phyloP scores from a whole-genome alignment of 805 yeast species.

The Starmerella cellae region DNA sequence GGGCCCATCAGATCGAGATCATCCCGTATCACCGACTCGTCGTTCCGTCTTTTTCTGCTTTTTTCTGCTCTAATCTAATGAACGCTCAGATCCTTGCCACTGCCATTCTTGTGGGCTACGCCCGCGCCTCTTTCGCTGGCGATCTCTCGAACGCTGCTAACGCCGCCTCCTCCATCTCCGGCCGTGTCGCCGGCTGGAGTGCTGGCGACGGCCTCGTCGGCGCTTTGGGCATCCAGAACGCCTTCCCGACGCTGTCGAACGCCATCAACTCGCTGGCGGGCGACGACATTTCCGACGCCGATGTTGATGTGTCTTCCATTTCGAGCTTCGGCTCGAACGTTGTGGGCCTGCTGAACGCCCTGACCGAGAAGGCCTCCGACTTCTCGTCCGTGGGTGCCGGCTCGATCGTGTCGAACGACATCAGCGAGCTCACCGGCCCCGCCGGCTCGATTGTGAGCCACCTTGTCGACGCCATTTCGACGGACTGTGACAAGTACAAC shows the following conservation, averaged over 20 bases:
- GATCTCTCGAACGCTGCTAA: neutral
- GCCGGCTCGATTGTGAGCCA: constrained; percentile 17
- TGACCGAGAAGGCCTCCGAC: constrained; percentile 20
- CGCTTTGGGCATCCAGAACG: constrained; percentile 24
- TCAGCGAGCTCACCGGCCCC: constrained; percentile 17
- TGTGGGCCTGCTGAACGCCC: constrained; percentile 17
- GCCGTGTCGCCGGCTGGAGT: neutral
- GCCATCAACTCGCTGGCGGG: constrained; percentile 14
- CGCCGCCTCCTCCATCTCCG: neutral
- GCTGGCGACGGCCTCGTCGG: constrained; percentile 9
- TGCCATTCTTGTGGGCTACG: neutral
- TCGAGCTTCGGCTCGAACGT: constrained; percentile 12
- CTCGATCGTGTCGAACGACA: constrained; percentile 20
- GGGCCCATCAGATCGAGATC: too few relatives aligned
- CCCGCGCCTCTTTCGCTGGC: neutral
- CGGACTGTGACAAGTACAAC: constrained; percentile 13
- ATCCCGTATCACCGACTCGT: too few relatives aligned
- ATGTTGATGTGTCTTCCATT: constrained; percentile 8
- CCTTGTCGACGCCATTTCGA: constrained; percentile 13
- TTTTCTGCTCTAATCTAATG: too few relatives aligned
- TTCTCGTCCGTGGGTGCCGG: constrained; percentile 20
- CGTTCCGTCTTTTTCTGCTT: too few relatives aligned
- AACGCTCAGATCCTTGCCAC: too few relatives aligned
- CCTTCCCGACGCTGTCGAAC: constrained; percentile 15
- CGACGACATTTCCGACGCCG: constrained; percentile 6